Base-by-base conservation (phyloP, 225 moss, liverwort and hornwort genomes). In the Sphagnum contortum region DNA sequence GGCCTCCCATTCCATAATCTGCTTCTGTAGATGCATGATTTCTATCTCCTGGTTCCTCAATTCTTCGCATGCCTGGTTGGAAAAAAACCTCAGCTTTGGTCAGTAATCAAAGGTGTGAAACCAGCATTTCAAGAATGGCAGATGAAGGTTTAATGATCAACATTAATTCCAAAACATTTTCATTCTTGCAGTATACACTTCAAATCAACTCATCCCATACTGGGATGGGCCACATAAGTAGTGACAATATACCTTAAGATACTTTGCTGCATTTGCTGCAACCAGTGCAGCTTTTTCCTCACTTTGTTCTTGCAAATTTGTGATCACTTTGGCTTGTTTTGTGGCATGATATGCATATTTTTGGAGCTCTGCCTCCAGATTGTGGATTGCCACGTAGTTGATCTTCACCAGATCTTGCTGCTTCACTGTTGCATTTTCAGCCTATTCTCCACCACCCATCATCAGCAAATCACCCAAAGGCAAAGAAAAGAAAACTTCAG, bases 351-450 rank as follows among this genome's bases (percentile, higher is more conserved):
- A 64, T 47, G 83, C 67, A 61, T 85, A 89, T 11, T 79, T 57
- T 48, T 76, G 77, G 57, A 89, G 73, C 70, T 92, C 92, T 48
- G 80, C 14, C 64, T 87, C 87, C 6, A 92, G 81, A 60, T 92
- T 92, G n/a, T 89, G 75, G 11, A 85, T 81, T 6, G 81, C 81
- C 12, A 77, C 83, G 73, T 85, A 79, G 62, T 92, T 92, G 50
- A 83, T 76, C 69, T 81, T 85, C 45, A 85, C 68, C 59, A 89
- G 59, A 44, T 87, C 87, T 57, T 87, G 69, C 72, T 89, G 89
- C 48, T 79, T 87, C 44, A 73, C 82, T 4, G 89, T 76, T 69
- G 75, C 65, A 80, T 77, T 75, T 29, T 92, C 81, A 2, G 81
- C 89, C 91, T 90, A 65, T 5, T 3, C 52, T 52, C 52, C 29